Evolutionary conservation across 148 eudicot genomes (phyloP).

Genomic region (Chenopodium suecicum): DNA sequence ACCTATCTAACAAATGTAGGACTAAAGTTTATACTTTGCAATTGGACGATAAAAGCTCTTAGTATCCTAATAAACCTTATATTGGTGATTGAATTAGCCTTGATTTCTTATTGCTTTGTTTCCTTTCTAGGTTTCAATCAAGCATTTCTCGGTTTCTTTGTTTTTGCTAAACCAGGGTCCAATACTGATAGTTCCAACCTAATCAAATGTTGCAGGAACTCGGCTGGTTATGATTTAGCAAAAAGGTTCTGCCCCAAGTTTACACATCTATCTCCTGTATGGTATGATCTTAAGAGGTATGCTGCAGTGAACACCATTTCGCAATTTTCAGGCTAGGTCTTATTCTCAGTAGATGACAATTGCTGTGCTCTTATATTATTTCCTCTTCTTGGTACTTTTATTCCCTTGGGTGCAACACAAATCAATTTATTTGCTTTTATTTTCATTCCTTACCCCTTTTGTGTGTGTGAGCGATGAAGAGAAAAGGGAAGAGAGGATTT

Average conservation of each 20-base stretch:
- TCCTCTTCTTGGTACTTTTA: neutral
- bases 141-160: neutral
- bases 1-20: neutral
- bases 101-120: neutral
- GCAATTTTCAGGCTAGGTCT: neutral
- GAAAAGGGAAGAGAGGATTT: neutral
- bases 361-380: neutral
- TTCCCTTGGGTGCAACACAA: neutral
- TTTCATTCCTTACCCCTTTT: neutral
- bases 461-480: neutral
- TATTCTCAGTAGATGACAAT: neutral
- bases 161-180: neutral
- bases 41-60: neutral
- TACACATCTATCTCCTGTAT: slow-evolving; percentile 92
- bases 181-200: neutral
- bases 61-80: neutral
- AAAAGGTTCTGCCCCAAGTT: slow-evolving; percentile 72
- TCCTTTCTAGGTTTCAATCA: neutral
- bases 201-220: slow-evolving; percentile 62
- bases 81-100: neutral
- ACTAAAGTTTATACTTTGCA: neutral
- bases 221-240: slow-evolving; percentile 84
- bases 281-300: slow-evolving; percentile 96
- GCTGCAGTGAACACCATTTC: slow-evolving; percentile 2
- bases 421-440: neutral